Evolutionary conservation across 2,329 filamentous ascomycete species (phyloP).

Genomic region (Pseudogymnoascus sp.): DNA sequence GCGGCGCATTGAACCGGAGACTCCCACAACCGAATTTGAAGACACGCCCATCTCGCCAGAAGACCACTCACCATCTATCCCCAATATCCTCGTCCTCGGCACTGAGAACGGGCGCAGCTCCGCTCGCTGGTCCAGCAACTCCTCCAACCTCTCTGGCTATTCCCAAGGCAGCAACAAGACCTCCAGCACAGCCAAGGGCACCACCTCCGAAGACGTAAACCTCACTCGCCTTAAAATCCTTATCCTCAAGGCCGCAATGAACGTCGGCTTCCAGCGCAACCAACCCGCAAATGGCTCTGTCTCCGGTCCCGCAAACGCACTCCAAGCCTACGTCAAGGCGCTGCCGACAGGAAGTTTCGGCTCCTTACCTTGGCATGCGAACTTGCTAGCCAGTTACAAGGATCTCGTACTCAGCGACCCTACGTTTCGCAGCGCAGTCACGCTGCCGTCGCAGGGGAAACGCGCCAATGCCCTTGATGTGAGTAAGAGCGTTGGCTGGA

Average conservation of each 20-base stretch:
- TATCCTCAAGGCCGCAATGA: constrained; percentile 76
- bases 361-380: constrained; percentile 56
- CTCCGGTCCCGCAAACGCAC: constrained; percentile 32
- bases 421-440: constrained; percentile 47
- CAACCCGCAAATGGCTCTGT: constrained; percentile 33
- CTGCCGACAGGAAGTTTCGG: constrained; percentile 75
- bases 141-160: constrained; percentile 69
- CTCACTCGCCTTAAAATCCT: constrained; percentile 69
- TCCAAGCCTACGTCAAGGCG: constrained; percentile 68
- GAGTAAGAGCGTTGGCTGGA: constrained; percentile 67
- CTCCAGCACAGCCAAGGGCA: constrained; percentile 64
- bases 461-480: constrained; percentile 64
- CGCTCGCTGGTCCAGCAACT: constrained; percentile 72
- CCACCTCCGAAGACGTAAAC: constrained; percentile 65
- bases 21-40: constrained; percentile 90
- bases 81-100: constrained; percentile 81
- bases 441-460: constrained; percentile 48
- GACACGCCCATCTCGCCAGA: constrained; percentile 79
- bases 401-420: constrained; percentile 68
- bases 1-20: constrained; percentile 58
- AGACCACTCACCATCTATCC: constrained; percentile 63
- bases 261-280: constrained; percentile 64
- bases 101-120: constrained; percentile 53
- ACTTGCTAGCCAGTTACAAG: constrained; percentile 70
- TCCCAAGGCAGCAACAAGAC: constrained; percentile 60